Conservation (phyloP, 495 filamentous ascomycete genomes). For the Annulohypoxylon nitens region DNA sequence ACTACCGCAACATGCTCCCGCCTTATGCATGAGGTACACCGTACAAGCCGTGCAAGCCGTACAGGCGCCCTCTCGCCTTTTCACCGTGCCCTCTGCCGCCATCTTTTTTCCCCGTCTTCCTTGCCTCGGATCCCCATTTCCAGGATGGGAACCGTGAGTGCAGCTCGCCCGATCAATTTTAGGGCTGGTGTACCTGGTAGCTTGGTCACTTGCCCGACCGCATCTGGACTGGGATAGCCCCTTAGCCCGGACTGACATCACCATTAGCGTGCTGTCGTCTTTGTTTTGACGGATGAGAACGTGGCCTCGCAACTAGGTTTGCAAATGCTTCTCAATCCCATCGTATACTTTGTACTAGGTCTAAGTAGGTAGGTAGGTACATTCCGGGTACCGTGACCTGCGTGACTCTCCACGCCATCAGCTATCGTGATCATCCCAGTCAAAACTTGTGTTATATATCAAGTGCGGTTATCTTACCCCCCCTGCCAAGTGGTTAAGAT, state of each 20-base stretch:
- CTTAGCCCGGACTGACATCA: constrained; percentile 45
- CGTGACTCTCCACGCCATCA: constrained; percentile 27
- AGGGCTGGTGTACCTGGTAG: constrained; percentile 41
- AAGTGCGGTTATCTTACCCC: constrained; percentile 35
- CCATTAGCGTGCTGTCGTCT: constrained; percentile 26
- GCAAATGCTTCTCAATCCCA: constrained; percentile 25
- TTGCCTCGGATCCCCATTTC: constrained; percentile 25
- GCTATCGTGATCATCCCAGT: constrained; percentile 25
- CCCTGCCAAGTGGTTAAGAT: constrained; percentile 27
- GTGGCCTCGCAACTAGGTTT: constrained; percentile 34
- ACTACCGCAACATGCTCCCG: constrained; percentile 35
- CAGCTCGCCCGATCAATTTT: constrained; percentile 27
- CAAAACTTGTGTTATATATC: constrained; percentile 37
- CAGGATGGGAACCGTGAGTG: constrained; percentile 34
- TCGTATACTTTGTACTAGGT: constrained; percentile 43
- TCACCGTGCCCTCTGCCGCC: constrained; percentile 9
- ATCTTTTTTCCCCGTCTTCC: background rate
- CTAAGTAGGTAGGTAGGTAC: constrained; percentile 35
- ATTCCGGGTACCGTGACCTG: constrained; percentile 30
- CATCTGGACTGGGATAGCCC: constrained; percentile 22
- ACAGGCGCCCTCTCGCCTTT: constrained; percentile 18
- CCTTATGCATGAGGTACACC: constrained; percentile 14
- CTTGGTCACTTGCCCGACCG: constrained; percentile 22
- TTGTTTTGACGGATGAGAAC: constrained; percentile 20
- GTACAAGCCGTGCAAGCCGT: background rate